A percentile compares a stretch with the other conserved stretches of the same genome.
Evolutionary conservation across 1,284 basidiomycete genomes (phyloP).

Genomic region (Golubevia sp.): DNA sequence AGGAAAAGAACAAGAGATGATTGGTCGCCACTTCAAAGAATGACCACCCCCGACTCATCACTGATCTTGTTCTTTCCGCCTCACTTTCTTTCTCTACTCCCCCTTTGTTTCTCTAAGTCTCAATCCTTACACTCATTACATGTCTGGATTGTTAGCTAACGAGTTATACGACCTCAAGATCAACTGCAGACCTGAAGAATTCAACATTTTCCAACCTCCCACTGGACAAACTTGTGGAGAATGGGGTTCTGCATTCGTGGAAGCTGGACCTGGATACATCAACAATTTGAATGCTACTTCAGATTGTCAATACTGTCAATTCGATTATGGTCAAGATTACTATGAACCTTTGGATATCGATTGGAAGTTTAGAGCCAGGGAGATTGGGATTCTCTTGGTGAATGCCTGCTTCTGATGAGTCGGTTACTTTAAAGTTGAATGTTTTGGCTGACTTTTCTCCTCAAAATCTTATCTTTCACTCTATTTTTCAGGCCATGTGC

Average conservation of each 20-base stretch:
- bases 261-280: constrained; percentile 30
- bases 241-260: constrained; percentile 19
- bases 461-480: too few relatives aligned
- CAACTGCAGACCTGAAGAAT: constrained; percentile 26
- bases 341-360: constrained; percentile 24
- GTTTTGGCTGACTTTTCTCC: too few relatives aligned
- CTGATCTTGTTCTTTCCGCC: not conserved
- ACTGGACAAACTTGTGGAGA: constrained; percentile 25
- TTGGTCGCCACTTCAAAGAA: not conserved
- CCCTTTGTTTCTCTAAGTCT: not conserved
- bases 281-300: constrained; percentile 25
- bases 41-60: not conserved
- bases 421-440: not conserved
- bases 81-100: not conserved
- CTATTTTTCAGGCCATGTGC: too few relatives aligned
- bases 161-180: constrained; percentile 31
- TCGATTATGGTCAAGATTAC: constrained; percentile 30
- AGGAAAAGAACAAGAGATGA: not conserved
- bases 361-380: constrained; percentile 27
- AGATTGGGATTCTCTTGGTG: constrained; percentile 30
- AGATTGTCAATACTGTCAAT: constrained; percentile 32
- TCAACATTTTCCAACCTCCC: constrained; percentile 28
- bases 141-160: constrained; percentile 31
- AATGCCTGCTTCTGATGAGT: not conserved
- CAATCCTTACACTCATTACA: constrained; percentile 13